Evolutionary conservation across 345 rosid species (phyloP).

Genomic region (Syzygium aromaticum): DNA sequence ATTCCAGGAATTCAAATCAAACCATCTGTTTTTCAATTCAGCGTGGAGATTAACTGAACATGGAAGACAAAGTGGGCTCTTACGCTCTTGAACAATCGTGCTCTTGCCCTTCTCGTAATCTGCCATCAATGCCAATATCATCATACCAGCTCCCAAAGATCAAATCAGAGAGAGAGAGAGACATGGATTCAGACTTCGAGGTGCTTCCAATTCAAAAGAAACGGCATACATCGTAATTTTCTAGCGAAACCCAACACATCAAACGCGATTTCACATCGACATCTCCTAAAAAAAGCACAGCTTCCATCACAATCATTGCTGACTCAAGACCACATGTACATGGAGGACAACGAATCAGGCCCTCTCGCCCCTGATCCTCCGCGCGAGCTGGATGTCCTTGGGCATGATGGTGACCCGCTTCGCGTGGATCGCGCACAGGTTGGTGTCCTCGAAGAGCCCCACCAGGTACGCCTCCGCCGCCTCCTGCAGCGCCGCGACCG

Average conservation of each 20-base stretch:
- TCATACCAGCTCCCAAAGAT: neutral
- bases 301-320: neutral
- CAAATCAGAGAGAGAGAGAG: neutral
- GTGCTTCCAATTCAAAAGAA: neutral
- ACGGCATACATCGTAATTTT: neutral
- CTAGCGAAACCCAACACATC: neutral
- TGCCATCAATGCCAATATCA: neutral
- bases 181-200: neutral
- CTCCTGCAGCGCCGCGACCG: conserved; percentile 5
- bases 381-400: neutral
- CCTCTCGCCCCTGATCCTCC: conserved; percentile 1
- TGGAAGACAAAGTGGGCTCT: neutral
- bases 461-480: conserved; percentile 8
- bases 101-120: no score
- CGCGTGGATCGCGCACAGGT: neutral
- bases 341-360: neutral
- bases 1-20: no score
- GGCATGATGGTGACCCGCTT: conserved; percentile 5
- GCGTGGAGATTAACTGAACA: neutral
- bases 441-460: conserved; percentile 6
- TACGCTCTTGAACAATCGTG: no score
- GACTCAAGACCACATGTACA: neutral
- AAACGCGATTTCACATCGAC: neutral
- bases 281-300: neutral
- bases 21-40: no score